Conservation (phyloP, 805 yeast species). For the Zygosaccharomyces pseudorouxii region DNA sequence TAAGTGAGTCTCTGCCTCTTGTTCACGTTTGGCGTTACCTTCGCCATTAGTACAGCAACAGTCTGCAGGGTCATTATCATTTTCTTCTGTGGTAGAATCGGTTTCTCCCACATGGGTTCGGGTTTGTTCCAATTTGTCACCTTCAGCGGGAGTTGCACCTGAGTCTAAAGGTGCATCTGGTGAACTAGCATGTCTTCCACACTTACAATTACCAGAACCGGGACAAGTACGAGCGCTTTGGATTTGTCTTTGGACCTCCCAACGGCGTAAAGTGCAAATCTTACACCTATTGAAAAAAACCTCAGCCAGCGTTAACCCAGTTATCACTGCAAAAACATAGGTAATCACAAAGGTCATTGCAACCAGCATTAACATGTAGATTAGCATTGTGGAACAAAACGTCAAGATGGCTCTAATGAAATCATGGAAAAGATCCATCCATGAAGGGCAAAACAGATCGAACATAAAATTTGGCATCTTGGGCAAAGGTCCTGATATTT, state of each 20-base stretch:
- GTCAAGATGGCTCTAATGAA: constrained; percentile 50
- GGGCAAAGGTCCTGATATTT: constrained; percentile 20
- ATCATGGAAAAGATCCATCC: constrained; percentile 39
- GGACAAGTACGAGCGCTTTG: constrained; percentile 28
- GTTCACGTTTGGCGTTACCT: constrained; percentile 1
- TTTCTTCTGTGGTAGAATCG: constrained; percentile 7
- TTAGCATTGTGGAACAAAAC: constrained; percentile 59
- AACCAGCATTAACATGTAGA: constrained; percentile 72
- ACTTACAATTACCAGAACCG: constrained; percentile 27
- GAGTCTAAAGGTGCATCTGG: not conserved
- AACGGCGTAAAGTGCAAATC: constrained; percentile 29
- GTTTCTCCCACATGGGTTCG: constrained; percentile 2
- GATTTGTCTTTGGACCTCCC: constrained; percentile 32
- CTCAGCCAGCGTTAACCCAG: constrained; percentile 68
- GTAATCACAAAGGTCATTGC: constrained; percentile 66
- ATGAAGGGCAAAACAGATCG: constrained; percentile 30
- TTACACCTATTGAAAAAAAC: constrained; percentile 57
- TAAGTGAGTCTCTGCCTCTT: constrained; percentile 19
- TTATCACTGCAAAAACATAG: constrained; percentile 67
- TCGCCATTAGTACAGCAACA: constrained; percentile 10
- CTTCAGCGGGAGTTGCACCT: not conserved
- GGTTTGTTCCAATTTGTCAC: not conserved
- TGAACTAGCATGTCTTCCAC: constrained; percentile 25
- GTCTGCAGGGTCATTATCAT: not conserved
- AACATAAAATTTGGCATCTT: constrained; percentile 28